A percentile compares a stretch with the other conserved stretches of the same genome.
These are phyloP conservation scores for Candida ponderosae DNA, from an alignment of 805 yeast genomes.

Conservation along the genomic window DNA sequence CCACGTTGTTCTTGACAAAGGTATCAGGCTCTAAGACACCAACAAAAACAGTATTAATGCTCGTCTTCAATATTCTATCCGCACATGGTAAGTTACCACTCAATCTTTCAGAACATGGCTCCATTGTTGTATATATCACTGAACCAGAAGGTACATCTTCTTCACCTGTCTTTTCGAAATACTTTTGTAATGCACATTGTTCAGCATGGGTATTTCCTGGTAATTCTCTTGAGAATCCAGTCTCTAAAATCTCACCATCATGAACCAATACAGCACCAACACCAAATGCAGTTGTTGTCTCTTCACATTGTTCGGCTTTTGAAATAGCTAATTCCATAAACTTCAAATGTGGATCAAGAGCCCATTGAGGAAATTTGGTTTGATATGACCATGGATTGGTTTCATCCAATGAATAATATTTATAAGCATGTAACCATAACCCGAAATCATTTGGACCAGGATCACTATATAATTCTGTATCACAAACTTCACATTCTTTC, in stretches of 20 bases:
- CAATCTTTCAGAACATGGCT: slow-evolving; percentile 83
- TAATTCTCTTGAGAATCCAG: slow-evolving; percentile 86
- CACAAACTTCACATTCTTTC: slow-evolving; percentile 58
- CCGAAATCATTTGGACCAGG: slow-evolving; percentile 86
- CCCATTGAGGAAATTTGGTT: slow-evolving; percentile 26
- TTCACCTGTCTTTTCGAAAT: slow-evolving; percentile 29
- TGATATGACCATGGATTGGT: slow-evolving; percentile 39
- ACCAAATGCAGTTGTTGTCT: slow-evolving; percentile 78
- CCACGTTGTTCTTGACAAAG: slow-evolving; percentile 73
- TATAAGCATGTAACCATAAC: slow-evolving; percentile 86
- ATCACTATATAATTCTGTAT: slow-evolving; percentile 66
- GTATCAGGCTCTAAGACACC: slow-evolving; percentile 89
- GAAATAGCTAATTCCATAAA: slow-evolving; percentile 72
- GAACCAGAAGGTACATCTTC: slow-evolving; percentile 62
- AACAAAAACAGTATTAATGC: slow-evolving; percentile 71
- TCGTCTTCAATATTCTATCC: slow-evolving; percentile 57
- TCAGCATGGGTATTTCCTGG: slow-evolving; percentile 98
- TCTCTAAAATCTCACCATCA: slow-evolving; percentile 55
- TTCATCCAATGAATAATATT: slow-evolving; percentile 54
- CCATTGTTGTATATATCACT: slow-evolving; percentile 91
- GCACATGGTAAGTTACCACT: slow-evolving; percentile 90
- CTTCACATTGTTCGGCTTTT: slow-evolving; percentile 74
- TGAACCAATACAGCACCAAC: slow-evolving; percentile 87
- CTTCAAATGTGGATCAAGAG: slow-evolving; percentile 44
- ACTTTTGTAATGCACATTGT: slow-evolving; percentile 85